phyloP scores from a whole-genome alignment of 2,329 filamentous ascomycete genomes.

The Penicillium sp. region DNA sequence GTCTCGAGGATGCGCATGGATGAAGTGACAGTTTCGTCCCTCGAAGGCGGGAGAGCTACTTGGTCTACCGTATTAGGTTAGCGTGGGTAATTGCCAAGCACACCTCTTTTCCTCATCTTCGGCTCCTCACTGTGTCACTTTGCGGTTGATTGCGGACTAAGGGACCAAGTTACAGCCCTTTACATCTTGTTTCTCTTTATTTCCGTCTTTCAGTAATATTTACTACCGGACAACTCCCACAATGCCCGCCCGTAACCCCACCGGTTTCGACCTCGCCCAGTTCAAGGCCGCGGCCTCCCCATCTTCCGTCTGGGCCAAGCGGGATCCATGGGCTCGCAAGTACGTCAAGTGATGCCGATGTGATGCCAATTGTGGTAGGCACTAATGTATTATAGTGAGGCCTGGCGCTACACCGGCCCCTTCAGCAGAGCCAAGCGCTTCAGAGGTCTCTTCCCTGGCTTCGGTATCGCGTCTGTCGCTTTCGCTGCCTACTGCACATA shows the following conservation, averaged over 20 bases:
- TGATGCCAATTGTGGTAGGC: conserved; percentile 13
- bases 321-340: conserved; percentile 64
- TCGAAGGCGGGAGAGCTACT: conserved; percentile 30
- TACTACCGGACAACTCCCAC: conserved; percentile 23
- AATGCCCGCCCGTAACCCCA: conserved; percentile 67
- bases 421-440: conserved; percentile 91
- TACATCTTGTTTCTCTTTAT: conserved; percentile 6
- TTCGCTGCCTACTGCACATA: conserved; percentile 88
- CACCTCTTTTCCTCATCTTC: conserved; percentile 17
- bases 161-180: conserved; percentile 6
- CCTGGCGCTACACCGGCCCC: conserved; percentile 88
- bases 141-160: conserved; percentile 13
- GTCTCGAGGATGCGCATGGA: conserved; percentile 18
- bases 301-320: conserved; percentile 49
- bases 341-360: conserved; percentile 39
- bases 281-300: conserved; percentile 70
- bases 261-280: conserved; percentile 85
- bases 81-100: conserved; percentile 32
- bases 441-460: conserved; percentile 79
- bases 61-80: conserved; percentile 33
- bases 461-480: conserved; percentile 88
- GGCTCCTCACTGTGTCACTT: conserved; percentile 11
- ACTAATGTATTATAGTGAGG: conserved; percentile 63
- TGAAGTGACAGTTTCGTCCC: conserved; percentile 27
- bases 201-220: conserved; percentile 13